Percentiles rank a stretch among this genome's conserved stretches.
These are phyloP conservation scores for Mortierella claussenii DNA, from an alignment of 192 early-diverging fungal genomes.

Conservation along the genomic window DNA sequence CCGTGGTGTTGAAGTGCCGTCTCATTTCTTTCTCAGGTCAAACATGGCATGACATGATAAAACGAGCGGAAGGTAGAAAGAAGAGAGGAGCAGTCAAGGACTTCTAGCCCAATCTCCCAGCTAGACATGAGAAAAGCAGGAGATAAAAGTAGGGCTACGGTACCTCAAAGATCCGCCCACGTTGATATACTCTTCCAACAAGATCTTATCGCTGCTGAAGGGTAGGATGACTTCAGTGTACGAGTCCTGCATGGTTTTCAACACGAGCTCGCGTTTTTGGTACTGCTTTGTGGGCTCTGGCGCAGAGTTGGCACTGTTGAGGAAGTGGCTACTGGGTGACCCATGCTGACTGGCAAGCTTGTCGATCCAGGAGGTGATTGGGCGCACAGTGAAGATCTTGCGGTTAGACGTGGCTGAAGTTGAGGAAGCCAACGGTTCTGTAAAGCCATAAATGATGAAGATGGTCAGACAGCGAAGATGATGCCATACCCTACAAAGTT, in stretches of 20 bases:
- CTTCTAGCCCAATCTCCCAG: not conserved
- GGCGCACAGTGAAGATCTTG: slow-evolving; percentile 42
- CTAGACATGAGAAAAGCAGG: not conserved
- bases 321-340: slow-evolving; percentile 15
- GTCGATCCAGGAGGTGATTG: slow-evolving; percentile 51
- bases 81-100: too few species aligned
- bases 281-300: slow-evolving; percentile 1
- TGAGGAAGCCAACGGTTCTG: not conserved
- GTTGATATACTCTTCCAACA: slow-evolving; percentile 88
- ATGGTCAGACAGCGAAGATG: not conserved
- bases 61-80: too few species aligned
- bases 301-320: not conserved
- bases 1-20: not conserved
- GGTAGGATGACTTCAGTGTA: slow-evolving; percentile 84
- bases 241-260: slow-evolving; percentile 73
- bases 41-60: too few species aligned
- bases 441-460: not conserved
- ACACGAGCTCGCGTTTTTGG: slow-evolving; percentile 52
- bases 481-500: not conserved
- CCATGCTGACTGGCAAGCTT: slow-evolving; percentile 41
- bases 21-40: too few species aligned
- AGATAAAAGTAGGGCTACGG: not conserved
- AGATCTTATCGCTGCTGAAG: slow-evolving; percentile 75
- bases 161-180: slow-evolving; percentile 76
- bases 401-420: not conserved